These are phyloP conservation scores for Suillus ampliporus DNA, from an alignment of 768 basidiomycete genomes.

Conservation along the genomic window DNA sequence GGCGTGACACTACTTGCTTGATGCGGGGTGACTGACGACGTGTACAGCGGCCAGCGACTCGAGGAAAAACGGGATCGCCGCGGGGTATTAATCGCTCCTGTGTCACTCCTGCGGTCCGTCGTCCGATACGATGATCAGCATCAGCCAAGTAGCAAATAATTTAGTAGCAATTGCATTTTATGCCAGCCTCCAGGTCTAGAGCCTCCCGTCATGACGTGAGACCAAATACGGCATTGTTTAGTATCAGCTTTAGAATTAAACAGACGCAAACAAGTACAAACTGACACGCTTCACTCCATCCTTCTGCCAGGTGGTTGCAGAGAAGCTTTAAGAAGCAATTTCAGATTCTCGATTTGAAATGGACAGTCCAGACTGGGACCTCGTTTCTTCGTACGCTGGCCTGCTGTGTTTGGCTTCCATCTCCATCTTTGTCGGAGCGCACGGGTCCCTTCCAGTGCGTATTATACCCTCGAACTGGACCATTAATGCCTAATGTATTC, in stretches of 20 bases:
- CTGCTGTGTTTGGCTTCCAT: slow-evolving; percentile 64
- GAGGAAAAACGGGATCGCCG: slow-evolving; percentile 90
- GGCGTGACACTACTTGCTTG: background rate
- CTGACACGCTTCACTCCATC: slow-evolving; percentile 11
- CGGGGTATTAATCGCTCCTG: slow-evolving; percentile 64
- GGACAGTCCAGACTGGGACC: slow-evolving; percentile 53
- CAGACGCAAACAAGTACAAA: slow-evolving; percentile 18
- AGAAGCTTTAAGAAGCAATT: background rate
- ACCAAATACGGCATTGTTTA: slow-evolving; percentile 16
- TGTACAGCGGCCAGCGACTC: slow-evolving; percentile 83
- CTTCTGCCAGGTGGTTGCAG: background rate
- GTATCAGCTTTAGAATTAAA: slow-evolving; percentile 24
- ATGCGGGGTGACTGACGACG: slow-evolving; percentile 6
- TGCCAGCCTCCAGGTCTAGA: background rate
- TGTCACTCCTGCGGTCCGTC: background rate
- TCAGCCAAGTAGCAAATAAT: background rate
- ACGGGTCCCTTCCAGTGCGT: slow-evolving; percentile 70
- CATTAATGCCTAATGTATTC: background rate
- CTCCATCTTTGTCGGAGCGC: slow-evolving; percentile 76
- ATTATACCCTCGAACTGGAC: background rate
- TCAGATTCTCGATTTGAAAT: slow-evolving; percentile 17
- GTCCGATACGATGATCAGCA: background rate
- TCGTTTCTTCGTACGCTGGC: slow-evolving; percentile 72
- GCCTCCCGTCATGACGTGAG: no score
- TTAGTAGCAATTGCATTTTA: background rate